Evolutionary conservation across 352 stramenopile genomes (phyloP), one percentile per base, ranked within the genome.

Genomic region (Pythium phragmitis): DNA sequence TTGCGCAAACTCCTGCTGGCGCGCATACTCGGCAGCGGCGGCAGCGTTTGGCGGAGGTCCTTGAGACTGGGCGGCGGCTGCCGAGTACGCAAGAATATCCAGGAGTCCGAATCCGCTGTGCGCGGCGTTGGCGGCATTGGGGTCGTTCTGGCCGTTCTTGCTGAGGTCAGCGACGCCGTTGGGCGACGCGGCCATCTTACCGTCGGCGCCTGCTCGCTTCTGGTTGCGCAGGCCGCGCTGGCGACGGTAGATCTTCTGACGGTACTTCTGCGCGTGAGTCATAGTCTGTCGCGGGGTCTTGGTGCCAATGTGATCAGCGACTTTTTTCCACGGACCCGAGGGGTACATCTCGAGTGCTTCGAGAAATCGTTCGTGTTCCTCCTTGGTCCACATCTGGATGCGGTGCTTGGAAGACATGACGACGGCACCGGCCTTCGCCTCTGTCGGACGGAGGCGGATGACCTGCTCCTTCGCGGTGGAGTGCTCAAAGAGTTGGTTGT

Each of bases 271-370:
- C 45, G 84, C 84, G 58, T 92, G 84, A 0, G 84, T 92, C 84
- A 92, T 92, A 37, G 98, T 98, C 75, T 99, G 97, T 19, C 96
- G 89, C 8, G 94, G 81, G 6, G 86, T 95, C 63, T 94, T 92
- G 11, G 86, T 92, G 55, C 85, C 81, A 47, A 96, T 90, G 64
- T 88, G 81, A 46, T 91, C 85, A 4, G 85, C 80, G n/a, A 96
- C 83, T 33, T 87, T 89, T 73, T 94, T 92, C 87, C 87, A 96
- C 14, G 87, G 87, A 6, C 87, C 87, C 6, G 82, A 79, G 0
- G 87, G 87, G 72, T 82, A 96, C 80, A 90, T 90, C 63, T 96
- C 83, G 21, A 96, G 79, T 34, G 87, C 87, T 28, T 82, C 79
- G 13, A 96, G 74, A 57, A 96, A 96, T 13, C 80, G 81, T 56